Evolutionary conservation across 768 basidiomycete species (phyloP), one percentile per base, ranked within the genome.

Genomic region (Kwoniella pini): DNA sequence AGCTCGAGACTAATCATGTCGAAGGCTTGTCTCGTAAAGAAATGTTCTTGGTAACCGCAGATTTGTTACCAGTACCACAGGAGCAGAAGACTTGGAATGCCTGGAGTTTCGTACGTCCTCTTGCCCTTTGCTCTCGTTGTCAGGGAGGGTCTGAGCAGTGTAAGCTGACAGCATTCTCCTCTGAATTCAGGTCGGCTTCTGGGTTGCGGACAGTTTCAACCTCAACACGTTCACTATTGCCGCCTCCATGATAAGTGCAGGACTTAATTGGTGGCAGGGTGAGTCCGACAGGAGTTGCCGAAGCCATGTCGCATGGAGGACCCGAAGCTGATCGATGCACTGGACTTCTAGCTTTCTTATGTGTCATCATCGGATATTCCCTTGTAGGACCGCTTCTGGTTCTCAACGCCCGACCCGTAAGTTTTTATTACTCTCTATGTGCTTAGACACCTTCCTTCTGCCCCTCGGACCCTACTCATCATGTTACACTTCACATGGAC

Each of bases 171-270:
- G 50, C 13, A 36, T 28, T 53, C 15, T 1, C 54, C 5, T 22
- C 22, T 31, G 10, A 13, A 55, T 28, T 15, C 33, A 69, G 67
- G 70, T 62, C 17, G 52, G 40, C 36, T 88, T 87, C 80, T 90
- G 88, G 89, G 83, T 90, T 42, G 88, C 87, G 38, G 88, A 90
- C 79, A 85, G 84, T 67, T 90, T 75, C 68, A 77, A 77, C 62
- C 43, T 76, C 46, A 75, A 73, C 63, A 76, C 77, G 0, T 79
- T 77, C 64, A 71, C 75, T 54, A 80, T 80, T 46, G 79, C 78
- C 4, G 69, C 71, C 5, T 68, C 68, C 1, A 77, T 77, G 64
- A 72, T 79, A 31, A 56, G 62, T 0, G 62, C 74, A 1, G 72
- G 72, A 48, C 62, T 74, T 13, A 69, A 54, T 26, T 74, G 67